Evolutionary conservation across 2,329 filamentous ascomycete genomes (phyloP).

Genomic region (Xenoacremonium recifei): DNA sequence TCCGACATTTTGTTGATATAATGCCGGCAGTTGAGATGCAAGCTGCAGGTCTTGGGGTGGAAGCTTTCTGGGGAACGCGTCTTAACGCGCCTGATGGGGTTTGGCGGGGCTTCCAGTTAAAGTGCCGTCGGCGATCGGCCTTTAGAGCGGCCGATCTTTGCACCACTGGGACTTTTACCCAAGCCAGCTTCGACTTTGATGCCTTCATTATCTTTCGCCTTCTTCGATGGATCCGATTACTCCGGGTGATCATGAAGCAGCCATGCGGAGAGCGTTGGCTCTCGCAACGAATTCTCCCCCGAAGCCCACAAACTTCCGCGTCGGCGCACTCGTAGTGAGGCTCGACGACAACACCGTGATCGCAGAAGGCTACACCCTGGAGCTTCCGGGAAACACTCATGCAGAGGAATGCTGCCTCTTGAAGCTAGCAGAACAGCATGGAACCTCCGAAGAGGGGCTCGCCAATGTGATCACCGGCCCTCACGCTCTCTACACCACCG

Average conservation of each 20-base stretch:
- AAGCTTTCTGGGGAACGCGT: conserved; percentile 17
- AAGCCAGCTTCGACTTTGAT: not conserved
- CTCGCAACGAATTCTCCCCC: conserved; percentile 78
- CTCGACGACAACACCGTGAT: conserved; percentile 58
- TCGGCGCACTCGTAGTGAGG: conserved; percentile 83
- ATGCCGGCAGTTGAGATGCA: conserved; percentile 5
- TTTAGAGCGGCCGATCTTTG: conserved; percentile 13
- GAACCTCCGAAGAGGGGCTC: conserved; percentile 54
- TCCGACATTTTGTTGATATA: conserved; percentile 40
- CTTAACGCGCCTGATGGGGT: conserved; percentile 14
- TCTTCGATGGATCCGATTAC: conserved; percentile 22
- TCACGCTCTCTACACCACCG: conserved; percentile 77
- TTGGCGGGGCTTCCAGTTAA: conserved; percentile 20
- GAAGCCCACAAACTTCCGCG: conserved; percentile 87
- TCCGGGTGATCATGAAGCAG: conserved; percentile 42
- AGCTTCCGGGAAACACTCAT: conserved; percentile 90
- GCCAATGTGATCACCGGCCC: conserved; percentile 33
- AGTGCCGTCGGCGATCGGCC: conserved; percentile 24
- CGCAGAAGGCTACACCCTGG: conserved; percentile 85
- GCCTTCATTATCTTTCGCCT: no score
- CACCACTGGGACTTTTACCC: not conserved
- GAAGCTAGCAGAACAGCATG: conserved; percentile 60
- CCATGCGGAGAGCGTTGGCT: conserved; percentile 71
- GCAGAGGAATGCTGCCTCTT: conserved; percentile 90
- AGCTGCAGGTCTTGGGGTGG: not conserved